Evolutionary conservation across 2,329 filamentous ascomycete species (phyloP), one percentile per base, ranked within the genome.

Genomic region (Diaporthe velutina): DNA sequence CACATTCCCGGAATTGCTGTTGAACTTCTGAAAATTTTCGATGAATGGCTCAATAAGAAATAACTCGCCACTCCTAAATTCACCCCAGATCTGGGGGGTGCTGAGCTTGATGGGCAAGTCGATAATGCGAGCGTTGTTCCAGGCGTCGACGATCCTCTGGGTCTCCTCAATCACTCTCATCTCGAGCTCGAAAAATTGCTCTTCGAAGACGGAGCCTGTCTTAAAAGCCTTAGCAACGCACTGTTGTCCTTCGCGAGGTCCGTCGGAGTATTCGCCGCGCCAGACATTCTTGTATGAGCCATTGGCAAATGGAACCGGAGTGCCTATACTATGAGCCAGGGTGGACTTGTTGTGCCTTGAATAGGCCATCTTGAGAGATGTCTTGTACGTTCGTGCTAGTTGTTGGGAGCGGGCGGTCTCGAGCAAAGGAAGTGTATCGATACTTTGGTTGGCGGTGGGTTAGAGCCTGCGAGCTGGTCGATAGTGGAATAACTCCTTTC

Each of bases 281-380:
- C 42, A 64, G 25, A 64, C 60, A 0, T 19, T n/a, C 4, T 64
- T 64, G 40, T 33, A 64, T 2, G 38, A 1, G 15, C 58, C 58
- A 13, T 12, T 2, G 4, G n/a, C 38, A 15, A 64, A 22, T 8
- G 38, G 58, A n/a, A 45, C 38, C 1, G 0, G 4, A 6, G 22
- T 17, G 19, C 2, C 12, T 22, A 28, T 13, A 5, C n/a, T n/a
- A n/a, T n/a, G 2, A 12, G 38, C 38, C 6, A 0, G 1, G 4
- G 0, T 33, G 15, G 60, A 64, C 40, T 22, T 0, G 40, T 64
- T 64, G 3, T 0, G 0, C 22, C n/a, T 30, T 33, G 6, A 19
- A 7, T 8, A 30, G 4, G 17, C 0, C 28, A 25, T 42, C 17
- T 22, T 7, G 10, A 10, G 13, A 28, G 2, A 4, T 60, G 0